Base-by-base conservation (phyloP, 2,329 filamentous ascomycete species). In the Rutstroemia sp. region DNA sequence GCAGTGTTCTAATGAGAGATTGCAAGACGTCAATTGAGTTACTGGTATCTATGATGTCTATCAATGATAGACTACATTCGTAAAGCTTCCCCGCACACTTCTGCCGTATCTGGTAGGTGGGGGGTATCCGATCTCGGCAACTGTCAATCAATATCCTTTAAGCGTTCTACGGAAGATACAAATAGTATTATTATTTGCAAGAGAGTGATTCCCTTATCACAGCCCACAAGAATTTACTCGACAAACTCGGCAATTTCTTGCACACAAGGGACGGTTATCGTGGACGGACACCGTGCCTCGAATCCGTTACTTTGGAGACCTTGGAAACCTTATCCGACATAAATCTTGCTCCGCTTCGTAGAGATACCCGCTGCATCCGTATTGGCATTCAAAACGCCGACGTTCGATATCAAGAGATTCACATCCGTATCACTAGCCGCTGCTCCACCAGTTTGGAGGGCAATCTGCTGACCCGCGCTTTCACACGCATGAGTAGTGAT, bases 331-430 rank as follows among this genome's bases (percentile, higher is more conserved):
- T 23, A 44, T 44, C 17, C 17, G 21, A 44, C 10, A 10, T 19
- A 19, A 5, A 44, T 44, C 40, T 48, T 34, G 16, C 36, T 54
- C 36, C 57, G 58, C 27, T 55, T 64, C 7, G 51, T 56, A 23
- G 59, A 53, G 19, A 58, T 51, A 1, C 60, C 62, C 2, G 63
- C 61, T n/a, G 57, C 59, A 25, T 64, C 53, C 1, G 58, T 63
- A 50, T 63, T 63, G 9, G 47, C 62, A 57, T 63, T 63, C 51
- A 64, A 39, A 30, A 64, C 62, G 0, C 61, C 62, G n/a, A 63
- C 58, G 56, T 63, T 64, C 38, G 62, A 64, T 38, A 63, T 65
- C 44, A 65, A 57, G 16, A 65, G 57, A 48, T 63, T 61, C 16
- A 60, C 40, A 48, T 17, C 53, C 17, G 63, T 62, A 50, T 65